Evolutionary conservation across 2,329 filamentous ascomycete genomes (phyloP).

Genomic region (Harringtonia aguacate): DNA sequence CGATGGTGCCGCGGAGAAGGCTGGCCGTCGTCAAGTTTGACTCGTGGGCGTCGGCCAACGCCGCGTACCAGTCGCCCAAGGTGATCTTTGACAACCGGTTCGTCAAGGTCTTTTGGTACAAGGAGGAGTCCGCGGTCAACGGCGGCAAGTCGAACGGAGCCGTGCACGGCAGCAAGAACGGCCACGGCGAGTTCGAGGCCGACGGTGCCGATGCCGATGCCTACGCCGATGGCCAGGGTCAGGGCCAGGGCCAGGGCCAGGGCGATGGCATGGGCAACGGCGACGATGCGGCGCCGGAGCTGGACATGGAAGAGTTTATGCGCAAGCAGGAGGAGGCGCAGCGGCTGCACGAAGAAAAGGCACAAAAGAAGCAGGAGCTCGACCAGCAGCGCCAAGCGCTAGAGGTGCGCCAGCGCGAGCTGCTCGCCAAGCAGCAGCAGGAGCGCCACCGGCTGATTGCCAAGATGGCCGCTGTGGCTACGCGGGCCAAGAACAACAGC

Average conservation of each 20-base stretch:
- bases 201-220: slow-evolving; percentile 4
- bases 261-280: slow-evolving; percentile 9
- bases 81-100: slow-evolving; percentile 79
- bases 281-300: slow-evolving; percentile 30
- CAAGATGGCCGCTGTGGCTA: slow-evolving; percentile 38
- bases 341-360: slow-evolving; percentile 54
- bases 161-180: neutral
- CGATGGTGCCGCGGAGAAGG: slow-evolving; percentile 54
- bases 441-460: slow-evolving; percentile 53
- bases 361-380: slow-evolving; percentile 50
- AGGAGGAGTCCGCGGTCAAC: slow-evolving; percentile 38
- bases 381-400: slow-evolving; percentile 49
- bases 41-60: slow-evolving; percentile 53
- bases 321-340: slow-evolving; percentile 64
- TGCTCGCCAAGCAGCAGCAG: slow-evolving; percentile 52
- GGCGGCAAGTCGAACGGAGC: slow-evolving; percentile 6
- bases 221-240: neutral
- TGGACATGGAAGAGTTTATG: slow-evolving; percentile 60
- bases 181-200: neutral
- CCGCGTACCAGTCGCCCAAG: slow-evolving; percentile 66
- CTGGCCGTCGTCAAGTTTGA: slow-evolving; percentile 62
- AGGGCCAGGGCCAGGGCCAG: neutral
- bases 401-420: slow-evolving; percentile 50
- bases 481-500: slow-evolving; percentile 1
- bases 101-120: slow-evolving; percentile 74